These are phyloP conservation scores for Lodderomyces metapsilosis DNA, from an alignment of 1,139 yeast genomes.

Conservation along the genomic window DNA sequence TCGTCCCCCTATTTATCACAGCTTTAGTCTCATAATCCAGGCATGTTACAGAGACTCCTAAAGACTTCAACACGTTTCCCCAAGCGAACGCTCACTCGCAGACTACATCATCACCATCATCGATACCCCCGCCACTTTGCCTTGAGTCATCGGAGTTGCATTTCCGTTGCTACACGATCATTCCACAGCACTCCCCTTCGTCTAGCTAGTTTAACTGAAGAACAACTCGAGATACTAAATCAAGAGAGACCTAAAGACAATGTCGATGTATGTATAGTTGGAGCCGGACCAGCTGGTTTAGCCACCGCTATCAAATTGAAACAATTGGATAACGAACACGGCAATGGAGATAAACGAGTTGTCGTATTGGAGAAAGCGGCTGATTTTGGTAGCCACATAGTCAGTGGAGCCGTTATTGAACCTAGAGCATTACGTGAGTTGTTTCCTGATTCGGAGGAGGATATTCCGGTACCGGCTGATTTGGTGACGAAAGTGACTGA, in stretches of 20 bases:
- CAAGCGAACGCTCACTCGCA: conserved; percentile 1
- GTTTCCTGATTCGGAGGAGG: conserved; percentile 63
- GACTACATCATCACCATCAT: not conserved
- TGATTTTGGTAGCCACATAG: conserved; percentile 87
- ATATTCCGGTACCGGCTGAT: conserved; percentile 74
- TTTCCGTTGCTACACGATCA: not conserved
- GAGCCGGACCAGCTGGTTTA: conserved; percentile 97
- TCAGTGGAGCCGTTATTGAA: conserved; percentile 92
- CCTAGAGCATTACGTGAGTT: conserved; percentile 84
- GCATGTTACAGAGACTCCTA: not conserved
- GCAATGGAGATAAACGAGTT: conserved; percentile 70
- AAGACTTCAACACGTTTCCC: not conserved
- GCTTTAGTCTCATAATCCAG: no score
- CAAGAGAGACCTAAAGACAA: conserved; percentile 72
- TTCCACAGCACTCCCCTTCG: not conserved
- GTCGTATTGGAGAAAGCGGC: conserved; percentile 90
- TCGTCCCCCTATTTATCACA: not conserved
- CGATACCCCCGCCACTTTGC: no score
- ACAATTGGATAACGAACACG: conserved; percentile 73
- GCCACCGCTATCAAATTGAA: conserved; percentile 90
- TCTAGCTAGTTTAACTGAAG: not conserved
- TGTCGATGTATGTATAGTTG: conserved; percentile 93
- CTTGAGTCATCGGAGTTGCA: not conserved
- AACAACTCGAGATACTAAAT: conserved; percentile 5
- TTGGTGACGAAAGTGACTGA: conserved; percentile 68